These are phyloP conservation scores for Penicillium silybi DNA, from an alignment of 495 filamentous ascomycete genomes.

Conservation along the genomic window DNA sequence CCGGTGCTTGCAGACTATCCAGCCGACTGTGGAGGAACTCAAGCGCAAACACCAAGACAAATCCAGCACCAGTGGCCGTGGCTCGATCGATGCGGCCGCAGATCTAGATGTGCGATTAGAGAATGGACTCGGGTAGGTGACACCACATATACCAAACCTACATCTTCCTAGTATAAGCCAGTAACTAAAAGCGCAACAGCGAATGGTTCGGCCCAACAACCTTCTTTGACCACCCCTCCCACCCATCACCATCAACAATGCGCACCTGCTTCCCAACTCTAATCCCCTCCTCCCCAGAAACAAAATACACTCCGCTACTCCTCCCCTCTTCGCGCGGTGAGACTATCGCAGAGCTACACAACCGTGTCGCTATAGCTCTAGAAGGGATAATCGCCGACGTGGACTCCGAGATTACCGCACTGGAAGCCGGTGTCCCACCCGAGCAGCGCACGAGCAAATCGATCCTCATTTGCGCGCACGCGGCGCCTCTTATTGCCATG, in stretches of 20 bases:
- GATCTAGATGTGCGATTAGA: conserved; percentile 60
- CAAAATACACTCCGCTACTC: conserved; percentile 53
- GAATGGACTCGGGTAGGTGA: conserved; percentile 62
- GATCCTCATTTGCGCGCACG: conserved; percentile 84
- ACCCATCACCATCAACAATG: conserved; percentile 58
- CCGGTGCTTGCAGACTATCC: conserved; percentile 84
- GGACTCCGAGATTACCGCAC: conserved; percentile 51
- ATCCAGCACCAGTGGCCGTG: not conserved
- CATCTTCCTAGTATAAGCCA: not conserved
- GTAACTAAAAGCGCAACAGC: conserved; percentile 25
- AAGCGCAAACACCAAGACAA: conserved; percentile 23
- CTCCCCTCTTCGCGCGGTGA: conserved; percentile 71
- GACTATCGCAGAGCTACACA: conserved; percentile 70
- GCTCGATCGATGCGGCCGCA: conserved; percentile 18
- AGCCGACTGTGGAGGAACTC: conserved; percentile 59
- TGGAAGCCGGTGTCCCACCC: conserved; percentile 22
- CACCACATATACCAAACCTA: not conserved
- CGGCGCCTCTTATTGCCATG: conserved; percentile 79
- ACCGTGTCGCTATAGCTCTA: conserved; percentile 69
- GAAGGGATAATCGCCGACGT: conserved; percentile 64
- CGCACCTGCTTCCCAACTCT: conserved; percentile 59
- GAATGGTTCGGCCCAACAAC: conserved; percentile 81
- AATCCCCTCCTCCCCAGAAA: conserved; percentile 38
- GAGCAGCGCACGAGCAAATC: conserved; percentile 45
- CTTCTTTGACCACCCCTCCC: conserved; percentile 77